phyloP scores from a whole-genome alignment of 768 basidiomycete species.

The Jaapia argillacea region DNA sequence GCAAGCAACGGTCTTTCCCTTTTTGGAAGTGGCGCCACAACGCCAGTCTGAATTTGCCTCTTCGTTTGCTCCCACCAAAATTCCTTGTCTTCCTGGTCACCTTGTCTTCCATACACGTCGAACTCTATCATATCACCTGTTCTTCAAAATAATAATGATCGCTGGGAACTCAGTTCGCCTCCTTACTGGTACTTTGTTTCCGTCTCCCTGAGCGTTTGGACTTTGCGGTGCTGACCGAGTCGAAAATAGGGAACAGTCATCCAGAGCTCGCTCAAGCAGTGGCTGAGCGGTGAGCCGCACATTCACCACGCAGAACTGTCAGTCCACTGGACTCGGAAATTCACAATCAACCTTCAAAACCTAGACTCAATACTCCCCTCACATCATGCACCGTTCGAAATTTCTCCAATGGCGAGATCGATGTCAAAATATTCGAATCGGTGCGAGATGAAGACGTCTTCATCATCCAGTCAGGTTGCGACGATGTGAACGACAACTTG shows the following conservation, averaged over 20 bases:
- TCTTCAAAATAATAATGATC: no score
- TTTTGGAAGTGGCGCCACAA: no score
- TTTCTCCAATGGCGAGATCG: conserved; percentile 93
- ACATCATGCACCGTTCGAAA: conserved; percentile 80
- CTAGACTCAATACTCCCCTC: conserved; percentile 81
- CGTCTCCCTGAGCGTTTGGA: neutral
- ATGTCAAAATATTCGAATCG: conserved; percentile 90
- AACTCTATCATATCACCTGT: no score
- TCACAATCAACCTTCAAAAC: conserved; percentile 20
- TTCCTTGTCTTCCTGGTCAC: no score
- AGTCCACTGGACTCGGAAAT: conserved; percentile 42
- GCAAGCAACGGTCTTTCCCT: no score
- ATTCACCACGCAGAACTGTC: conserved; percentile 22
- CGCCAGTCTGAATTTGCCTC: no score
- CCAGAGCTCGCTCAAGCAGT: conserved; percentile 93
- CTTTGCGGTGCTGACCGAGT: conserved; percentile 7
- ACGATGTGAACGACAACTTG: conserved; percentile 89
- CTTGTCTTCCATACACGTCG: no score
- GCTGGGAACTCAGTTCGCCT: conserved; percentile 51
- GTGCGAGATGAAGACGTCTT: conserved; percentile 98
- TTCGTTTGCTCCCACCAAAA: no score
- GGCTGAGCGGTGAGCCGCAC: conserved; percentile 88
- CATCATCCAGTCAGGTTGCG: conserved; percentile 88
- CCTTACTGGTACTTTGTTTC: conserved; percentile 47
- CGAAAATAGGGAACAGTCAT: conserved; percentile 81